A percentile compares a stretch with the other conserved stretches of the same genome.
Evolutionary conservation across 352 stramenopile genomes (phyloP).

Genomic region (Globisporangium irregulare): DNA sequence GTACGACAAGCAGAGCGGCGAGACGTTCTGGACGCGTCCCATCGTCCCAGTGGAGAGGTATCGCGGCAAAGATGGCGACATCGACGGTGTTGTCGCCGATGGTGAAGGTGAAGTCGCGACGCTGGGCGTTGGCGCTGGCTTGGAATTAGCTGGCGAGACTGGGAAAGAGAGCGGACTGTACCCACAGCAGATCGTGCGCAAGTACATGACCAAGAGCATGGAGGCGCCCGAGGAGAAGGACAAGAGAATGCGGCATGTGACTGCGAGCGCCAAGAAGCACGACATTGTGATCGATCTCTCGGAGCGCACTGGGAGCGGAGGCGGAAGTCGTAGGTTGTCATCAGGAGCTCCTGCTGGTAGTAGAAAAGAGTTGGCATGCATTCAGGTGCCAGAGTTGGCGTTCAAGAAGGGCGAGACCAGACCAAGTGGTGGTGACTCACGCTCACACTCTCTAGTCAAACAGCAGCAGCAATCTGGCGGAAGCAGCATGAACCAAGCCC

Average conservation of each 20-base stretch:
- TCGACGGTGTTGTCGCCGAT: slow-evolving; percentile 81
- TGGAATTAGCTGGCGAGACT: background rate
- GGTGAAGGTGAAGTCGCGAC: slow-evolving; percentile 69
- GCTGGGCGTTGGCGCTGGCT: slow-evolving; percentile 52
- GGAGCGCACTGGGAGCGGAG: background rate
- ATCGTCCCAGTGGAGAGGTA: slow-evolving; percentile 79
- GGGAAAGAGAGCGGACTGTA: slow-evolving; percentile 46
- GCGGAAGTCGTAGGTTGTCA: background rate
- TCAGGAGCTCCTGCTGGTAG: background rate
- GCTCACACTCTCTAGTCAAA: slow-evolving; percentile 13
- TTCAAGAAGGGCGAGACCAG: slow-evolving; percentile 28
- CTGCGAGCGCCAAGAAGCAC: slow-evolving; percentile 61
- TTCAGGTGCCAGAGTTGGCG: slow-evolving; percentile 52
- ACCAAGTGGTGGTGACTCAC: background rate
- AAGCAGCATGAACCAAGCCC: slow-evolving; percentile 9
- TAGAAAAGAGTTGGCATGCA: slow-evolving; percentile 34
- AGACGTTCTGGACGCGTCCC: slow-evolving; percentile 91
- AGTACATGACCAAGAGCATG: slow-evolving; percentile 86
- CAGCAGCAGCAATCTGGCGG: background rate
- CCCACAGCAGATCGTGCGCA: slow-evolving; percentile 67
- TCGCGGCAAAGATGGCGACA: slow-evolving; percentile 62
- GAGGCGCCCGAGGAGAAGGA: slow-evolving; percentile 68
- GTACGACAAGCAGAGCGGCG: slow-evolving; percentile 71
- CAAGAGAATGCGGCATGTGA: slow-evolving; percentile 44
- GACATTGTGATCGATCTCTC: slow-evolving; percentile 46